Base-by-base conservation (phyloP, 192 early-diverging fungal genomes). In the Phlyctochytrium arcticum region DNA sequence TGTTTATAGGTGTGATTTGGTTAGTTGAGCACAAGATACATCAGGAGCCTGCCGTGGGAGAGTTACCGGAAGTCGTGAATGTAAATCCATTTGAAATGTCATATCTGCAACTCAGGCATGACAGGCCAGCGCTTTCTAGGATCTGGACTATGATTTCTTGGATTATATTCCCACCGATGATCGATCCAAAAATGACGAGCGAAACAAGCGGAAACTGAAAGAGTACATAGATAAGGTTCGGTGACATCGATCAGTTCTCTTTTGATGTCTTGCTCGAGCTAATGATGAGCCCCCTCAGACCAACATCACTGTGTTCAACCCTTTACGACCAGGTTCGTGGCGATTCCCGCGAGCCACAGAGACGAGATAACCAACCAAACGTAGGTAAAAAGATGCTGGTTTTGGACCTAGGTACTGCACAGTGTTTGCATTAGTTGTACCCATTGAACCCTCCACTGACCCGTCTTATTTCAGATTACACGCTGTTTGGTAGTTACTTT, bases 311-410 rank as follows among this genome's bases (percentile, higher is more conserved):
- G 47, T 86, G 33, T 77, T 86, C 55, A 73, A 86, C 66, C 61
- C 59, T 4, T 64, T 80, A 33, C 69, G 80, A 9, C 65, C 69
- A 54, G 75, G 76, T 57, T 19, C 15, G 50, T 30, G 50, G 50
- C 15, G 12, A 19, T 53, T 2, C 12, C 3, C 12, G 50, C 15
- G 1, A 53, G 15, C 2, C 50, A 1, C 26, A 53, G 50, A 12
- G 2, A 10, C 1, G 17, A 2, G 3, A 26, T 29, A 24, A 15
- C 26, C 27, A 53, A 29, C 50, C 24, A 12, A 53, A 39, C 19
- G 17, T 57, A 36, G 62, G 62, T 57, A 87, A 88, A 56, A 80
- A 76, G 65, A 73, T 91, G 7, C 62, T 87, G 30, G 89, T 91
- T 2, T 72, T 91, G n/a, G 89, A 91, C 68, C 71, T 91, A 34